These are phyloP conservation scores for Persicaria tinctoria DNA, from an alignment of 148 eudicot genomes.

Conservation along the genomic window DNA sequence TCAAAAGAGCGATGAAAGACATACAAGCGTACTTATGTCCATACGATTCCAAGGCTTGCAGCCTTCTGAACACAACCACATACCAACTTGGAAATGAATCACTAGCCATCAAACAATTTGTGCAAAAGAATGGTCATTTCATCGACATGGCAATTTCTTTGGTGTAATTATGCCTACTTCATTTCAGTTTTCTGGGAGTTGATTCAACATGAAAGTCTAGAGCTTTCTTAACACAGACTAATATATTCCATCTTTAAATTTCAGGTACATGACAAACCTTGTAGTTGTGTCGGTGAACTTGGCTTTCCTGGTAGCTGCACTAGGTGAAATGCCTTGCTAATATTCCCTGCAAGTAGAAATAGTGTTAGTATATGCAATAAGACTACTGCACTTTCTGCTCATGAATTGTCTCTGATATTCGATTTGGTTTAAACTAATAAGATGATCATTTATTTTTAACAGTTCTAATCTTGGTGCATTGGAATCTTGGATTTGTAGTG, in stretches of 20 bases:
- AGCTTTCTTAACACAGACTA: neutral
- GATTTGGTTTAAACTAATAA: slow-evolving; percentile 25
- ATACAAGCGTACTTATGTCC: slow-evolving; percentile 42
- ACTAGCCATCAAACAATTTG: slow-evolving; percentile 28
- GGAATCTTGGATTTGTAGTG: slow-evolving; percentile 62
- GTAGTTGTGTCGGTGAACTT: slow-evolving; percentile 41
- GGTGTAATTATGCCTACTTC: slow-evolving; percentile 30
- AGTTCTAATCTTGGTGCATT: slow-evolving; percentile 57
- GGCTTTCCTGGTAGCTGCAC: slow-evolving; percentile 36
- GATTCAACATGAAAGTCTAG: neutral
- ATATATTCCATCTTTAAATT: neutral
- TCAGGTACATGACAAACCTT: slow-evolving; percentile 55
- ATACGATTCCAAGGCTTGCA: slow-evolving; percentile 37
- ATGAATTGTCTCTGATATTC: neutral
- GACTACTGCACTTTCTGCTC: neutral
- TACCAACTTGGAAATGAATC: slow-evolving; percentile 43
- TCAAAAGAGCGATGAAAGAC: slow-evolving; percentile 28
- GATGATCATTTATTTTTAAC: slow-evolving; percentile 31
- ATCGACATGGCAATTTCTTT: slow-evolving; percentile 36
- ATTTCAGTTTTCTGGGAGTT: neutral
- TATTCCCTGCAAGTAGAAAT: slow-evolving; percentile 5
- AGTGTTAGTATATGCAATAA: neutral
- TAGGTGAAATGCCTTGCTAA: slow-evolving; percentile 35
- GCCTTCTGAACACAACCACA: slow-evolving; percentile 36
- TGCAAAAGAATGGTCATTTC: slow-evolving; percentile 25